A percentile compares a stretch with the other conserved stretches of the same genome.
Evolutionary conservation across 106 monocot genomes (phyloP).

Genomic region (Acorus gramineus): DNA sequence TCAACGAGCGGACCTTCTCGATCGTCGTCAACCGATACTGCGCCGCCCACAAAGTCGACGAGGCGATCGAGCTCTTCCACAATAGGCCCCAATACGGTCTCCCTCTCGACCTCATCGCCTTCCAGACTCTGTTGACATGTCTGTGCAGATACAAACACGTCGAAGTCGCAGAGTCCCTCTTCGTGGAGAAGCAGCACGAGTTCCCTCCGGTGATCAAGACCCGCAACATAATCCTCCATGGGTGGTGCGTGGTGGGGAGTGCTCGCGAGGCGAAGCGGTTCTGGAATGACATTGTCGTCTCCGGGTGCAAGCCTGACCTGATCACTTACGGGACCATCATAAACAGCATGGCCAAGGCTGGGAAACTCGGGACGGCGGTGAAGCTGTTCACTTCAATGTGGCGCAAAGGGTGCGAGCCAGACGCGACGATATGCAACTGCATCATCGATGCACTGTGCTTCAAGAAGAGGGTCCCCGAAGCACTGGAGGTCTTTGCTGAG

Average conservation of each 20-base stretch:
- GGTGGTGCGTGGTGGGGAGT: slow-evolving; percentile 81
- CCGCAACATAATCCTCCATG: slow-evolving; percentile 81
- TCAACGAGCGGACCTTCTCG: slow-evolving; percentile 53
- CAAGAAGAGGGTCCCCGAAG: slow-evolving; percentile 76
- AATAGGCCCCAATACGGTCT: slow-evolving; percentile 65
- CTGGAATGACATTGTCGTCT: slow-evolving; percentile 80
- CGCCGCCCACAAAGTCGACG: slow-evolving; percentile 44
- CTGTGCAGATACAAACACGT: slow-evolving; percentile 88
- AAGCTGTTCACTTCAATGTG: slow-evolving; percentile 65
- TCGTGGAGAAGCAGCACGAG: slow-evolving; percentile 49
- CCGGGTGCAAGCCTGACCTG: slow-evolving; percentile 58
- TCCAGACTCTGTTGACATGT: slow-evolving; percentile 58
- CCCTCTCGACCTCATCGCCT: slow-evolving; percentile 37
- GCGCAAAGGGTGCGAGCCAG: slow-evolving; percentile 50
- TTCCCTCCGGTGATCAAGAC: slow-evolving; percentile 67
- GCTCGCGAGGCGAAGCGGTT: slow-evolving; percentile 60
- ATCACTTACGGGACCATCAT: slow-evolving; percentile 78
- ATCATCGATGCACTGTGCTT: slow-evolving; percentile 80
- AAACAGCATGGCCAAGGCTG: slow-evolving; percentile 63
- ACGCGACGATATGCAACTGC: slow-evolving; percentile 68
- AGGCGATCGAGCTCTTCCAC: slow-evolving; percentile 61
- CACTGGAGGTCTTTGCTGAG: slow-evolving; percentile 66
- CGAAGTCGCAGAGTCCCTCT: slow-evolving; percentile 80
- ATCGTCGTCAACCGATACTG: slow-evolving; percentile 60
- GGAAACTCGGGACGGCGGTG: slow-evolving; percentile 47